Evolutionary conservation across 192 early-diverging fungal genomes (phyloP), one percentile per base, ranked within the genome.

Genomic region (Coemansia sp.): DNA sequence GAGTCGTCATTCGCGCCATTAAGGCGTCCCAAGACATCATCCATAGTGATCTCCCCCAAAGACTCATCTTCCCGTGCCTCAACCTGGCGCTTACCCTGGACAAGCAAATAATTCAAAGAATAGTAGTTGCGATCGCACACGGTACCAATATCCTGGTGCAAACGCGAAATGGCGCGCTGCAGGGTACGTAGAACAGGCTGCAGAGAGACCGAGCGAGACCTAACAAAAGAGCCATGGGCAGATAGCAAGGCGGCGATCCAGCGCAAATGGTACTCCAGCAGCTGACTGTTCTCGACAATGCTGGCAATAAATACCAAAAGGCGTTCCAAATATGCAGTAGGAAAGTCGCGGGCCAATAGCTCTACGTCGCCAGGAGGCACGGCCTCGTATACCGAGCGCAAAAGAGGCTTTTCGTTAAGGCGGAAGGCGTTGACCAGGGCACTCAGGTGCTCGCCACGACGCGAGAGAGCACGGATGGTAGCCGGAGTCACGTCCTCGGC

Each of bases 401-500:
- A 87, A 33, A 98, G 64, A 15, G 78, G 63, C 28, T 63, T 68
- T 61, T 98, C 95, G 51, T 96, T 96, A 24, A 99, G 82, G 4
- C 94, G 79, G 79, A 99, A 93, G 0, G 93, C 80, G 85, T 95
- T 95, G 25, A 94, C 83, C 26, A 99, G 67, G 5, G 94, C 86
- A 26, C 85, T 84, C 43, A 94, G 70, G 68, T 93, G 93, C 35
- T 98, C 91, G 56, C 82, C 67, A 34, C 79, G 79, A 19, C 79
- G 78, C 23, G 94, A 63, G n/a, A 87, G 83, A 43, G 83, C 86
- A 23, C 84, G 49, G 20, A 95, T 87, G 0, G 89, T 79, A 18
- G 85, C 87, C 1, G 97, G 95, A 1, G 95, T 98, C 25, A 99
- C 91, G 60, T 96, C 89, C 26, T 95, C 83, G 58, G 98, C 95